A percentile compares a stretch with the other conserved stretches of the same genome.
These are phyloP conservation scores for Penicillium sp. DNA, from an alignment of 2,329 filamentous ascomycete species.

Conservation along the genomic window DNA sequence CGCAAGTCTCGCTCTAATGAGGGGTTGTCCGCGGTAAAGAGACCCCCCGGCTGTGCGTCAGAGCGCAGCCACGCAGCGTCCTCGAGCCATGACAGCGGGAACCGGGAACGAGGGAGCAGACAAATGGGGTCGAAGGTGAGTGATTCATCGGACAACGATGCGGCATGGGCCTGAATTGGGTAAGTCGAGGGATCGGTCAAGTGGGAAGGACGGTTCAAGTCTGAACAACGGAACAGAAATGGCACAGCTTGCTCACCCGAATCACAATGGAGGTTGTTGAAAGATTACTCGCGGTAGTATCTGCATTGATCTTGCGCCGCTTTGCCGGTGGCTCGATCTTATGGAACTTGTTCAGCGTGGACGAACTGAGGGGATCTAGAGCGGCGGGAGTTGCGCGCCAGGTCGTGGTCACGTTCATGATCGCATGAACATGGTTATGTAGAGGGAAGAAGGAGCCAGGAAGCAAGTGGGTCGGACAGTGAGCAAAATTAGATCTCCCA, in stretches of 20 bases:
- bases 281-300: constrained; percentile 12
- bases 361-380: constrained; percentile 31
- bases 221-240: neutral
- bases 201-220: neutral
- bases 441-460: constrained; percentile 1
- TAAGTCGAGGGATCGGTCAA: neutral
- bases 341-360: constrained; percentile 28
- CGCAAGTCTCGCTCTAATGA: constrained; percentile 28
- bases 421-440: constrained; percentile 19
- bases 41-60: constrained; percentile 28
- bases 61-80: constrained; percentile 23
- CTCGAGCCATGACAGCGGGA: constrained; percentile 39
- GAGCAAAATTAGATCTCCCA: neutral
- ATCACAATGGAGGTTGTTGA: constrained; percentile 27
- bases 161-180: constrained; percentile 27
- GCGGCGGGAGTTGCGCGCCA: constrained; percentile 26
- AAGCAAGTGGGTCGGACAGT: neutral
- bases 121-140: constrained; percentile 33
- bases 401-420: constrained; percentile 32
- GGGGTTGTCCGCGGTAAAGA: constrained; percentile 36
- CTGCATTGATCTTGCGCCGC: constrained; percentile 29
- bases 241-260: constrained; percentile 21
- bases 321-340: constrained; percentile 24
- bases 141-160: constrained; percentile 31
- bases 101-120: constrained; percentile 29